These are phyloP conservation scores for Tubosaeta sp. DNA, from an alignment of 768 basidiomycete species.

Conservation along the genomic window DNA sequence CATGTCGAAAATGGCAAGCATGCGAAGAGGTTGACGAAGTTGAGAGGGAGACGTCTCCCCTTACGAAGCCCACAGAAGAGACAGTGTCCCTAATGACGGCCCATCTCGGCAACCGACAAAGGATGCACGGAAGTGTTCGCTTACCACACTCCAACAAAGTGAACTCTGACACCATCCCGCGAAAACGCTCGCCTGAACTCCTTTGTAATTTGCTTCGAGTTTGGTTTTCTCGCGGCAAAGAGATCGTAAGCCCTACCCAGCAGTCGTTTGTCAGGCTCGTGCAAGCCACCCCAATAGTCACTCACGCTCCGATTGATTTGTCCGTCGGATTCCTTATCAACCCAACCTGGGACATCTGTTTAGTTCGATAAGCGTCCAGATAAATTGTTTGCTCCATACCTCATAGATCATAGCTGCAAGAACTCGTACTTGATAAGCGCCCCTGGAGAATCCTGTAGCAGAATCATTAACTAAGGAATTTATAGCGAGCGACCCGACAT, in stretches of 20 bases:
- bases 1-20: slow-evolving; percentile 59
- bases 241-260: slow-evolving; percentile 13
- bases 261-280: background rate
- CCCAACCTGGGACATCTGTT: slow-evolving; percentile 24
- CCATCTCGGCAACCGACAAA: background rate
- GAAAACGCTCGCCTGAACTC: slow-evolving; percentile 48
- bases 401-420: slow-evolving; percentile 40
- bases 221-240: slow-evolving; percentile 10
- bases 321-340: slow-evolving; percentile 27
- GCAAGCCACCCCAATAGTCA: background rate
- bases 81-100: slow-evolving; percentile 54
- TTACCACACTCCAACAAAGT: slow-evolving; percentile 54
- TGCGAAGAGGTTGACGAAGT: slow-evolving; percentile 54
- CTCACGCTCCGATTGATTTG: slow-evolving; percentile 29
- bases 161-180: slow-evolving; percentile 37
- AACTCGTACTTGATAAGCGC: slow-evolving; percentile 39
- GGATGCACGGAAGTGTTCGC: slow-evolving; percentile 7
- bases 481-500: background rate
- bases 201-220: slow-evolving; percentile 12
- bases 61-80: slow-evolving; percentile 54
- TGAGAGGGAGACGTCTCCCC: slow-evolving; percentile 43
- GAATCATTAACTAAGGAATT: background rate
- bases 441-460: slow-evolving; percentile 39
- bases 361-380: background rate
- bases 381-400: slow-evolving; percentile 10